Conservation (phyloP, 495 filamentous ascomycete species). For the Penicillium ochrochloron region DNA sequence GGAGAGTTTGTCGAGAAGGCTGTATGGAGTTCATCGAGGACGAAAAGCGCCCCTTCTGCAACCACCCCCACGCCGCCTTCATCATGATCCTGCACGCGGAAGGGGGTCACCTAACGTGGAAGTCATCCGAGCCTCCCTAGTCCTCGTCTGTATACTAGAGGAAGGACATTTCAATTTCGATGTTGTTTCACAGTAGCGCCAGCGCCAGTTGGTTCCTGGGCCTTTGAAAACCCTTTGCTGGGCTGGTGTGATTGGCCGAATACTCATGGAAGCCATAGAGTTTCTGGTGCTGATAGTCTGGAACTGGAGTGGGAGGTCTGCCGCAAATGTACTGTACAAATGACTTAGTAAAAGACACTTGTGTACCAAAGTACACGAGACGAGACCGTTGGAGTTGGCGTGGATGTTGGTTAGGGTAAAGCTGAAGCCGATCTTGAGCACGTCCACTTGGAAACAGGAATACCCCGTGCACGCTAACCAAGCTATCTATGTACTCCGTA, state of each 20-base stretch:
- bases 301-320: neutral
- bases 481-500: neutral
- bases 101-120: constrained; percentile 30
- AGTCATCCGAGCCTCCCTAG: constrained; percentile 22
- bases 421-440: constrained; percentile 26
- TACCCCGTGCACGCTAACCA: constrained; percentile 4
- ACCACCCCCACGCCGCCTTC: neutral
- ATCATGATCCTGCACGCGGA: constrained; percentile 28
- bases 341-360: neutral
- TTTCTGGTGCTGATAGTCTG: constrained; percentile 5
- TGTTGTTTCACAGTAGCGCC: neutral
- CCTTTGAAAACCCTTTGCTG: neutral
- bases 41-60: neutral
- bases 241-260: neutral
- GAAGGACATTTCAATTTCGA: neutral
- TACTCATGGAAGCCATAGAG: neutral
- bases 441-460: neutral
- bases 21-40: neutral
- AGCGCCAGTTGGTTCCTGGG: neutral
- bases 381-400: constrained; percentile 5
- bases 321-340: neutral
- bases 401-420: constrained; percentile 16
- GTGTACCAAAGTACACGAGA: constrained; percentile 8
- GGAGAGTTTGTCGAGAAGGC: neutral
- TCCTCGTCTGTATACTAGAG: neutral